Evolutionary conservation across 495 filamentous ascomycete species (phyloP), one percentile per base, ranked within the genome.

Genomic region (Cenococcum geophilum): DNA sequence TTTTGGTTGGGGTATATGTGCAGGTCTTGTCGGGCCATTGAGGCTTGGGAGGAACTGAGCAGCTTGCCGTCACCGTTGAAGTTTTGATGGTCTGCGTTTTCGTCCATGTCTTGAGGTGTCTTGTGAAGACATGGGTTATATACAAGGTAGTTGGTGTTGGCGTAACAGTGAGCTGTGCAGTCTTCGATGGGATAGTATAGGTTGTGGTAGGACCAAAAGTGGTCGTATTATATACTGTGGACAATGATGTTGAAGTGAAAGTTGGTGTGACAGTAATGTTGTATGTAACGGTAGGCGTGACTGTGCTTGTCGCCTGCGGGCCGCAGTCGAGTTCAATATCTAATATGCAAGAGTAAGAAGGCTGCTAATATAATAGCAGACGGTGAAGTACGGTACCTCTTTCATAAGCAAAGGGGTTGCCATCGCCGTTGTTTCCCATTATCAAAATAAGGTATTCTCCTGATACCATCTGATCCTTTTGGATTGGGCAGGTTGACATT

Each of bases 371-470:
- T 12, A 5, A 37, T 56, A n/a, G 16, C 25, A 11, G 51, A 6
- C 32, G 8, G 3, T 1, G 3, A 22, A 72, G 61, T 22, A 20
- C 48, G 59, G 68, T 71, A 63, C 72, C 71, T 59, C 73, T 58
- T 59, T 75, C 37, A 56, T 70, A 72, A 5, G 69, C 71, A 47
- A 74, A 70, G 0, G 73, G 73, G 11, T 68, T 57, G 16, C 66
- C 68, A 47, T 68, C 60, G 37, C 61, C 72, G 60, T 74, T 74
- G 62, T 75, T 75, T 42, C 71, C 71, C 20, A 75, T 27, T 14
- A 75, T 59, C 16, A 75, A 35, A 22, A 75, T 62, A 11, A 69
- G 69, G 67, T 70, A 75, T 12, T 67, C 64, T 1, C 73, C 73
- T 42, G 61, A 61, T 12, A 53, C 58, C 52, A 75, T 67, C 52